These are phyloP conservation scores for Anthracocystis panici-leucophaei DNA, from an alignment of 1,284 basidiomycete genomes.

Conservation along the genomic window DNA sequence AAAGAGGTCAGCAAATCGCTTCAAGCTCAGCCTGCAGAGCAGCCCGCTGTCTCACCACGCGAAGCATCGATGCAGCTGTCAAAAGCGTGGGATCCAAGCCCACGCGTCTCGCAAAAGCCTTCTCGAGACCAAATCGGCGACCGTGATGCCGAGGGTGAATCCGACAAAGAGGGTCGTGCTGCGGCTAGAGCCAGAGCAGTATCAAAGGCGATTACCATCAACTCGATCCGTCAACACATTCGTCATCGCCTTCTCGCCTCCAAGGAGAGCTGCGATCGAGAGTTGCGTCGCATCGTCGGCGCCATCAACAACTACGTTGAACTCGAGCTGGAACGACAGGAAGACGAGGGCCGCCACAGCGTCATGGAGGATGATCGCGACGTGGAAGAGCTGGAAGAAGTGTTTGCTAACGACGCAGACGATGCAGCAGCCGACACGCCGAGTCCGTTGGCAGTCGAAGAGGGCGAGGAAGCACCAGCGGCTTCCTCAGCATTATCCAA, in stretches of 20 bases:
- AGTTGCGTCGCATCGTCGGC: conserved; percentile 89
- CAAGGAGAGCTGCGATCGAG: conserved; percentile 95
- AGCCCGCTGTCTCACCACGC: conserved; percentile 23
- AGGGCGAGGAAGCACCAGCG: not conserved
- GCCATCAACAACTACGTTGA: conserved; percentile 95
- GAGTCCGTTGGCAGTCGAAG: conserved; percentile 1
- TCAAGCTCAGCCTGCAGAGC: conserved; percentile 19
- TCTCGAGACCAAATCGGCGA: conserved; percentile 8
- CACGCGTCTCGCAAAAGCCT: conserved; percentile 14
- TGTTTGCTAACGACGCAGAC: conserved; percentile 71
- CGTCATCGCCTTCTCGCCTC: conserved; percentile 90
- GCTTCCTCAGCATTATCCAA: conserved; percentile 12
- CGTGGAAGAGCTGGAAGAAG: conserved; percentile 72
- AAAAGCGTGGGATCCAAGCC: conserved; percentile 34
- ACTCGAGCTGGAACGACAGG: conserved; percentile 81
- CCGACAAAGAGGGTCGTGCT: conserved; percentile 41
- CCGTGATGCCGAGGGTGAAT: conserved; percentile 27
- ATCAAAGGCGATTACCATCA: conserved; percentile 63
- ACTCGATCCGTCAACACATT: conserved; percentile 90
- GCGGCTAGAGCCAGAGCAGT: conserved; percentile 27
- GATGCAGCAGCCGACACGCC: conserved; percentile 14
- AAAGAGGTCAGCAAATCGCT: conserved; percentile 24
- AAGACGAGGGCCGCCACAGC: conserved; percentile 71
- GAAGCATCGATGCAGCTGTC: conserved; percentile 32
- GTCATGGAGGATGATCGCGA: conserved; percentile 36